Base-by-base conservation (phyloP, 106 monocot species). In the Dendrobium huoshanense region DNA sequence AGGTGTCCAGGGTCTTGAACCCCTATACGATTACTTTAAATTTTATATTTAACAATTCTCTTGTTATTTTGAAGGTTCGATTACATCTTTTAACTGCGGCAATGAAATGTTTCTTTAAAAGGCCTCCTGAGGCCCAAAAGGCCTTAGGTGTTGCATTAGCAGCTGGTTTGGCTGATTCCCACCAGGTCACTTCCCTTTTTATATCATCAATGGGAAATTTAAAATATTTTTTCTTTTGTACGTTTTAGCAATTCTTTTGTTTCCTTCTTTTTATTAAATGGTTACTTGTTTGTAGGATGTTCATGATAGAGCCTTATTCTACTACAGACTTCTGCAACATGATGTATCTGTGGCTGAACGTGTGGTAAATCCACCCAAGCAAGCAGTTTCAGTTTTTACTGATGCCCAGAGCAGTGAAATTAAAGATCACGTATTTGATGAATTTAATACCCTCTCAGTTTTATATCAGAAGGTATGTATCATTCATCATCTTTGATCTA, bases 351-450 rank as follows among this genome's bases (percentile, higher is more conserved):
- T 86, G 11, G 98, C 98, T 81, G 95, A 99, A 54, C 79, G 84
- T 59, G 86, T 95, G 45, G 95, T 99, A 58, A 99, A 99, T 77
- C 98, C 98, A 80, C 95, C 93, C 19, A 99, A 99, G 81, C 95
- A 99, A 89, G 98, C 95, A 59, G 98, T 99, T 77, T 99, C 98
- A 51, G 98, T 95, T 67, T 99, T 99, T 88, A 89, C 98, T 77
- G 98, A 99, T 68, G 91, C 89, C 11, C 95, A 99, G 83, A 99
- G 90, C 79, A 93, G 85, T 84, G 98, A 99, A 88, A 90, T 95
- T 51, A 99, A 99, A 86, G 98, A 99, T 83, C 91, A 95, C 25
- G 93, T 99, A 81, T 99, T 99, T 84, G 98, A 99, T 87, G 98
- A 99, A 83, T 99, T 99, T 80, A 99, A 95, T 80, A 91, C 89